Conservation (phyloP, 78 protist species). For the Dictyostelium capitatum region DNA sequence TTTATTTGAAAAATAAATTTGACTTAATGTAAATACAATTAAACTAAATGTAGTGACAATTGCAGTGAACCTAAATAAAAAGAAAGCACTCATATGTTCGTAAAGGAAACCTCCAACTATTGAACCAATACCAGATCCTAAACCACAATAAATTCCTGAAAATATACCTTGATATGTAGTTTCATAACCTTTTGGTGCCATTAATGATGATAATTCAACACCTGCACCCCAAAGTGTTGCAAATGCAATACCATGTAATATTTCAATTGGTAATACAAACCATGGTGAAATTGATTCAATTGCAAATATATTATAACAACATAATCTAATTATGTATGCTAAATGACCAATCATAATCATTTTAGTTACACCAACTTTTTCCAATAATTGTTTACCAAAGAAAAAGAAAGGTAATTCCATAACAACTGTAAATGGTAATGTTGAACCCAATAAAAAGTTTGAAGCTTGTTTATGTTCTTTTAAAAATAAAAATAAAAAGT, state of each 20-base stretch:
- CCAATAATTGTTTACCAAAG: slow-evolving; percentile 4
- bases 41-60: not conserved
- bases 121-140: slow-evolving; percentile 23
- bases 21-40: not conserved
- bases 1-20: not conserved
- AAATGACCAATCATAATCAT: slow-evolving; percentile 35
- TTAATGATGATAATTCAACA: not conserved
- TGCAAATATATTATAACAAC: slow-evolving; percentile 4
- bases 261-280: slow-evolving; percentile 59
- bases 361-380: not conserved
- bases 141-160: not conserved
- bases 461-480: not conserved
- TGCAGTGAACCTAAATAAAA: not conserved
- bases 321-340: not conserved
- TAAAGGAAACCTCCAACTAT: slow-evolving; percentile 28
- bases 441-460: not conserved
- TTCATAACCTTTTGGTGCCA: slow-evolving; percentile 30
- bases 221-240: slow-evolving; percentile 56
- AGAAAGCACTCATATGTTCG: slow-evolving; percentile 1
- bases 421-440: slow-evolving; percentile 8
- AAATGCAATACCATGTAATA: slow-evolving; percentile 62
- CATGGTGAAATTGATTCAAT: slow-evolving; percentile 14
- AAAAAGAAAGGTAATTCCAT: slow-evolving; percentile 30
- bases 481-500: slow-evolving; percentile 20
- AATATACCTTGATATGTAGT: slow-evolving; percentile 29